Conservation (phyloP, 139 green algal species). For the Pleodorina starrii region DNA sequence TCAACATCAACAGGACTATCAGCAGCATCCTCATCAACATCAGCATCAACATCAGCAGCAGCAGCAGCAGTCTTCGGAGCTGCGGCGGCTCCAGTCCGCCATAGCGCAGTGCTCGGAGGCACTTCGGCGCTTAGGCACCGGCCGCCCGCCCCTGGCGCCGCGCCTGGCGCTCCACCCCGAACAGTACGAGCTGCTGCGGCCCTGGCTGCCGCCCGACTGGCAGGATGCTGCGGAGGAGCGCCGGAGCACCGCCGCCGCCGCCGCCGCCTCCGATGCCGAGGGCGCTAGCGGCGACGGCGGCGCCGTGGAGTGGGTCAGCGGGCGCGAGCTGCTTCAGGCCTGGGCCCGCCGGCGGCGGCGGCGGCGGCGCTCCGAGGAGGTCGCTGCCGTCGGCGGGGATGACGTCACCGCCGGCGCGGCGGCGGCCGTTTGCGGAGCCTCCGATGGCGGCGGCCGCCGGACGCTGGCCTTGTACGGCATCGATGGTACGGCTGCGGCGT, state of each 20-base stretch:
- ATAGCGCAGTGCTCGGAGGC: neutral
- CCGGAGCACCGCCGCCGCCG: too few species aligned
- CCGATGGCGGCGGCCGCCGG: neutral
- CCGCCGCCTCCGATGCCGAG: neutral
- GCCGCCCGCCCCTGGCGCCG: neutral
- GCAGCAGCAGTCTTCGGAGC: neutral
- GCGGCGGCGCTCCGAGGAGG: neutral
- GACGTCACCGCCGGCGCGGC: neutral
- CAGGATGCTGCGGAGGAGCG: neutral
- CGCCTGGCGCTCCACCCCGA: slow-evolving; percentile 33
- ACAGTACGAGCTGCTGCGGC: slow-evolving; percentile 25
- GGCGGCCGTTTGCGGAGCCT: too few species aligned
- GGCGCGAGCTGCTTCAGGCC: neutral
- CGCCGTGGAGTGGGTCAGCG: neutral
- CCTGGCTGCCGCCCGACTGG: neutral
- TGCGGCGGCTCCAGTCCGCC: neutral
- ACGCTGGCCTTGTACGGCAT: neutral
- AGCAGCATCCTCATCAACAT: too few species aligned
- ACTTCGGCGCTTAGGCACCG: slow-evolving; percentile 1
- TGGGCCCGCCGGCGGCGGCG: neutral
- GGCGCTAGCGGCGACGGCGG: neutral
- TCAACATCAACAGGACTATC: too few species aligned
- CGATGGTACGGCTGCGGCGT: neutral
- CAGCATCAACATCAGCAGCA: neutral
- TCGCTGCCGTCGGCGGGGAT: neutral